Percentiles rank a stretch among this genome's conserved stretches.
Evolutionary conservation across 805 yeast genomes (phyloP).

Genomic region (Yarrowia divulgata): DNA sequence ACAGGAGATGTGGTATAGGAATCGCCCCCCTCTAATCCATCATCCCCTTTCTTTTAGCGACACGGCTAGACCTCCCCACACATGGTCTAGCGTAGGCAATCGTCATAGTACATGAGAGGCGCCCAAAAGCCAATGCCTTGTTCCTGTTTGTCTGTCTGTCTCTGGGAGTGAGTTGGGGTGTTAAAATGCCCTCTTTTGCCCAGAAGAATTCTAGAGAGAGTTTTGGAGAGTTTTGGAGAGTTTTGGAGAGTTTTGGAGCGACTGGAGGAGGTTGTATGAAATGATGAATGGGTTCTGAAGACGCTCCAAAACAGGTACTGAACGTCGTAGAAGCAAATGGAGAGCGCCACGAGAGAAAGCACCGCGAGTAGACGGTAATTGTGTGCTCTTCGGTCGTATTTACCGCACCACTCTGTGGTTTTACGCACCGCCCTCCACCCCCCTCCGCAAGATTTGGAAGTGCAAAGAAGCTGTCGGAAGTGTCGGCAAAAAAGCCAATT

Average conservation of each 20-base stretch:
- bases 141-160: background rate
- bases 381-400: too few species aligned
- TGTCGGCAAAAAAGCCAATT: slow-evolving; percentile 30
- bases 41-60: background rate
- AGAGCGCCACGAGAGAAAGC: too few species aligned
- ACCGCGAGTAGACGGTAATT: too few species aligned
- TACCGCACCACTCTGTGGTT: too few species aligned
- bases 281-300: too few species aligned
- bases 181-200: background rate
- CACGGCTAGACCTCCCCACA: slow-evolving; percentile 35
- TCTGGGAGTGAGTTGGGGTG: background rate
- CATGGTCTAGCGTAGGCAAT: slow-evolving; percentile 2
- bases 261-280: too few species aligned
- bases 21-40: too few species aligned
- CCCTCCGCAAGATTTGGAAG: slow-evolving; percentile 25
- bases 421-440: background rate
- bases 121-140: slow-evolving; percentile 2
- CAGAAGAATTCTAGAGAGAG: too few species aligned
- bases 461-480: slow-evolving; percentile 32
- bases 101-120: slow-evolving; percentile 33
- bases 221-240: background rate
- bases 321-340: too few species aligned
- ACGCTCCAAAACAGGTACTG: too few species aligned
- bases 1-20: too few species aligned
- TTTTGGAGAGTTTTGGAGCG: background rate